These are phyloP conservation scores for Tritrichomonas musculus DNA, from an alignment of 208 protist genomes.

Conservation along the genomic window DNA sequence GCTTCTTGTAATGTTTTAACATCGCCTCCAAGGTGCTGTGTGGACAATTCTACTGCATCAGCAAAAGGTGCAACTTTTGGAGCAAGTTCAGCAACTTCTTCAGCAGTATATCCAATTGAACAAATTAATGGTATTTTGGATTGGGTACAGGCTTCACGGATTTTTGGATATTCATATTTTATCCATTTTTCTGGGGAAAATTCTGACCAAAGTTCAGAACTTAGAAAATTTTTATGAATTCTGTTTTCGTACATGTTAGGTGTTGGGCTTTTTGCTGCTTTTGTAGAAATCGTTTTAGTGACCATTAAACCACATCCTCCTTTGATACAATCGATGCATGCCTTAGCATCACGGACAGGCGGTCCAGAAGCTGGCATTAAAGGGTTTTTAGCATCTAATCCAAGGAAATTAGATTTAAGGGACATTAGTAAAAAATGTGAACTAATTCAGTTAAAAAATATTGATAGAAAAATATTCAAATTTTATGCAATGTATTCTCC, in stretches of 20 bases:
- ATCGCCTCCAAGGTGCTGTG: neutral
- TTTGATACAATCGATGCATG: constrained; percentile 20
- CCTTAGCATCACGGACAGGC: constrained; percentile 7
- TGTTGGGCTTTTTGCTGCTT: neutral
- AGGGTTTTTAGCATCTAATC: neutral
- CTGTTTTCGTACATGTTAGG: neutral
- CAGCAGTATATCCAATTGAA: neutral
- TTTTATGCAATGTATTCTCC: too few species aligned
- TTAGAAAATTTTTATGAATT: constrained; percentile 3
- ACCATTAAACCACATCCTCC: neutral
- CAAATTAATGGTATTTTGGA: neutral
- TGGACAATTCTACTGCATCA: neutral
- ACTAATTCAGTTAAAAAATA: too few species aligned
- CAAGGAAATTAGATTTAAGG: neutral
- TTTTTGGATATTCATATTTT: constrained; percentile 32
- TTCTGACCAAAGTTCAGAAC: constrained; percentile 9
- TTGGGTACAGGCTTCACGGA: neutral
- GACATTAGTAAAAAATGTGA: neutral
- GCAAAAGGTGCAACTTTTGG: constrained; percentile 1
- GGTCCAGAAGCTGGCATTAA: neutral
- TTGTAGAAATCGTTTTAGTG: neutral
- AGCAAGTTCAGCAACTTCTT: neutral
- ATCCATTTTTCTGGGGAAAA: neutral
- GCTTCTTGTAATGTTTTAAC: neutral
- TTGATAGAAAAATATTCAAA: too few species aligned